Conservation (phyloP, 176 grass and related monocot genomes). For the Avena sativa region DNA sequence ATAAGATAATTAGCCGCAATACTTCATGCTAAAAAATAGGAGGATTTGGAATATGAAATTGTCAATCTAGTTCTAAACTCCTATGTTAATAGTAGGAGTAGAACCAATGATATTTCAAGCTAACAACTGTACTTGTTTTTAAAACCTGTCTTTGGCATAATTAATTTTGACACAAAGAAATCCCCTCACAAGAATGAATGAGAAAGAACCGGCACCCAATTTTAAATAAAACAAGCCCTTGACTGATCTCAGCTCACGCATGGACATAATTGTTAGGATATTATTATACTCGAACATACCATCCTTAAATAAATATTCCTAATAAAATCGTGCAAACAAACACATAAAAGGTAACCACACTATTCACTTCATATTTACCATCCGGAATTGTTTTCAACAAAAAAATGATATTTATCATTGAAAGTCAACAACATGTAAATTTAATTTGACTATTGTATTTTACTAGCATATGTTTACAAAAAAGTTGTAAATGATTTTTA, state of each 20-base stretch:
- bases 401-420: background rate
- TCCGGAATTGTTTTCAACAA: background rate
- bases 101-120: background rate
- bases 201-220: background rate
- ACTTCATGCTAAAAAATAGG: background rate
- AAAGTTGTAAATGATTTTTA: background rate
- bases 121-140: background rate
- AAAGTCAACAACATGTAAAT: background rate
- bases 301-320: background rate
- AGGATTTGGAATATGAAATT: background rate
- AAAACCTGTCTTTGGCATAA: background rate
- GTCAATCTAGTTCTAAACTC: background rate
- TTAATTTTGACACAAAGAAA: background rate
- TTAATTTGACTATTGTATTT: background rate
- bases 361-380: background rate
- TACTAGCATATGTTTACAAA: background rate
- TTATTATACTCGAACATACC: too few relatives aligned
- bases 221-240: background rate
- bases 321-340: background rate
- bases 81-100: background rate
- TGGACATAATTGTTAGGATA: background rate
- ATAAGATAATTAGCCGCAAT: background rate
- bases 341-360: background rate
- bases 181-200: background rate
- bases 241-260: background rate